Percentiles rank a stretch among this genome's conserved stretches.
Conservation (phyloP, 2,329 filamentous ascomycete species). For the Sarocladium strictum region DNA sequence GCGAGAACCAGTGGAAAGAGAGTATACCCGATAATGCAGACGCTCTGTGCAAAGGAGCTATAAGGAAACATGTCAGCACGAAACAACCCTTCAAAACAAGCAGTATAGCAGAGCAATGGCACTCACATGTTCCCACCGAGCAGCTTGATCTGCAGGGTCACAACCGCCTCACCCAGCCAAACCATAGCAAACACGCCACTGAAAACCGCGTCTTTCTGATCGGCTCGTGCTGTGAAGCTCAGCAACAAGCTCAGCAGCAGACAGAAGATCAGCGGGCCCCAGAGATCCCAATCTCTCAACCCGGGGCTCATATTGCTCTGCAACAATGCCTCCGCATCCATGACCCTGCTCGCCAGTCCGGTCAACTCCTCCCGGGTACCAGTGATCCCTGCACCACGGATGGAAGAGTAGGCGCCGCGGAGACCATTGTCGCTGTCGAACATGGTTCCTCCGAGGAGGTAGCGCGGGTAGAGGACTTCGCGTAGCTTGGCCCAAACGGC, state of each 20-base stretch:
- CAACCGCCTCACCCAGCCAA: conserved; percentile 93
- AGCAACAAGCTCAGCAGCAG: conserved; percentile 81
- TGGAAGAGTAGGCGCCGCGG: conserved; percentile 55
- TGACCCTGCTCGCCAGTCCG: conserved; percentile 53
- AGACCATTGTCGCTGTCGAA: conserved; percentile 48
- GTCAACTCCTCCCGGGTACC: conserved; percentile 58
- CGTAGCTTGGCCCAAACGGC: conserved; percentile 98
- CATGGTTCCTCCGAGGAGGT: conserved; percentile 71
- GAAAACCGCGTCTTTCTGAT: conserved; percentile 86
- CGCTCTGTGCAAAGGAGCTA: conserved; percentile 94
- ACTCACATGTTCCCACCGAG: conserved; percentile 94
- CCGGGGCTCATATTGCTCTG: conserved; percentile 79
- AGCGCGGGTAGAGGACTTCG: conserved; percentile 93
- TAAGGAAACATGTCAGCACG: conserved; percentile 17
- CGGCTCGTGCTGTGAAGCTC: conserved; percentile 69
- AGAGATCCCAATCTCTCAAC: conserved; percentile 93
- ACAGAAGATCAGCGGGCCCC: conserved; percentile 94
- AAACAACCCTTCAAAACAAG: neutral
- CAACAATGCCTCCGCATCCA: conserved; percentile 57
- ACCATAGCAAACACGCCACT: conserved; percentile 95
- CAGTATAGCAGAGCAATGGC: conserved; percentile 8
- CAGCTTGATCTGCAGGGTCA: conserved; percentile 96
- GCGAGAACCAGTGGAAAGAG: conserved; percentile 95
- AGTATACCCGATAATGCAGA: conserved; percentile 98
- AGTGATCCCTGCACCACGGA: conserved; percentile 51